These are phyloP conservation scores for Talaromyces sp. DNA, from an alignment of 2,329 filamentous ascomycete genomes.

Conservation along the genomic window DNA sequence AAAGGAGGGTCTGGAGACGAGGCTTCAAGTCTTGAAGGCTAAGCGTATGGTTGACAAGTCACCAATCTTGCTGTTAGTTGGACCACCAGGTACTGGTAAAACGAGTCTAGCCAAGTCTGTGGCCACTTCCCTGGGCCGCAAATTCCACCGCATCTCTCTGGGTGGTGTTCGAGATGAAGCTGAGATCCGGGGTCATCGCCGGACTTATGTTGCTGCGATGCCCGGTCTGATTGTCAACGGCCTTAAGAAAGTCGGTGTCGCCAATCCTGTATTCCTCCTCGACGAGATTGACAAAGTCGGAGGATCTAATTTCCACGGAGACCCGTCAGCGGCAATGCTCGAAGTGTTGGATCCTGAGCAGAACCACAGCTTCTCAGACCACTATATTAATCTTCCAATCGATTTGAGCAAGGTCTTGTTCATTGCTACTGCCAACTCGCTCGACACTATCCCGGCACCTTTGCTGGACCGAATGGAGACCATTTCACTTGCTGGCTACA, in stretches of 20 bases:
- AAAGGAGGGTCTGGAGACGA: constrained; percentile 49
- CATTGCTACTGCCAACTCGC: constrained; percentile 90
- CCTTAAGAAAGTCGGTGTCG: constrained; percentile 88
- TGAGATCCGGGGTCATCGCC: constrained; percentile 88
- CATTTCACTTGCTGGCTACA: constrained; percentile 89
- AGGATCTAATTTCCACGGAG: constrained; percentile 84
- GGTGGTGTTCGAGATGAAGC: constrained; percentile 94
- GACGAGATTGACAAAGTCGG: constrained; percentile 99
- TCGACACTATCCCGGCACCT: constrained; percentile 92
- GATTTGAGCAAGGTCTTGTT: constrained; percentile 96
- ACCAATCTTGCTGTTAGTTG: constrained; percentile 86
- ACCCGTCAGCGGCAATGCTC: constrained; percentile 94
- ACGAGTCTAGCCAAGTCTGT: constrained; percentile 92
- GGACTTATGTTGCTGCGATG: constrained; percentile 99
- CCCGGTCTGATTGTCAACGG: constrained; percentile 91
- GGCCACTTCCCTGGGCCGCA: constrained; percentile 82
- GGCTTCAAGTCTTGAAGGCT: constrained; percentile 69
- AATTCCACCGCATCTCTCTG: constrained; percentile 95
- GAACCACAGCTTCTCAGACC: constrained; percentile 89
- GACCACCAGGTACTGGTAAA: constrained; percentile 92
- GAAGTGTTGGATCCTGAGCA: constrained; percentile 97
- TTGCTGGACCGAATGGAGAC: constrained; percentile 96
- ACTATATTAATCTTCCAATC: constrained; percentile 93
- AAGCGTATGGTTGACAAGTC: constrained; percentile 91
- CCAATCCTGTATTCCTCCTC: constrained; percentile 90